Evolutionary conservation across 2,329 filamentous ascomycete genomes (phyloP).

Genomic region (Aspergillus sp.): DNA sequence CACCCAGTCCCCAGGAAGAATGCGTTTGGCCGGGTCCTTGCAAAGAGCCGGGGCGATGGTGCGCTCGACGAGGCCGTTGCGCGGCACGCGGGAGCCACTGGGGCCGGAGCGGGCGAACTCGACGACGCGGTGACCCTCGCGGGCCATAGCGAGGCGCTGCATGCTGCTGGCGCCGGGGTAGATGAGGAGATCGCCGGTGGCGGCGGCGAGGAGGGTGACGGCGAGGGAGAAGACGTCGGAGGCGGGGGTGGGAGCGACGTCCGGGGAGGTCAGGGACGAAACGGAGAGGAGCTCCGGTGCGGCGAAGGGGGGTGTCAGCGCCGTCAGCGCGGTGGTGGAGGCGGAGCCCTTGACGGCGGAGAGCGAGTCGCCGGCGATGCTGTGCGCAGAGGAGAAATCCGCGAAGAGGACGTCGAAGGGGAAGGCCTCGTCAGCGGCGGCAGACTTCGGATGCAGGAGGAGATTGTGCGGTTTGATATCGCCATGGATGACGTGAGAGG

Average conservation of each 20-base stretch:
- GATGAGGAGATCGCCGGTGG: conserved; percentile 44
- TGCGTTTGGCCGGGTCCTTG: conserved; percentile 36
- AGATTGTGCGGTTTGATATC: conserved; percentile 50
- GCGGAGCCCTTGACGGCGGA: conserved; percentile 15
- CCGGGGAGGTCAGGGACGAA: conserved; percentile 33
- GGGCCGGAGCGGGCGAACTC: conserved; percentile 38
- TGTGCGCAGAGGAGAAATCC: conserved; percentile 45
- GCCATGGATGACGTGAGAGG: conserved; percentile 43
- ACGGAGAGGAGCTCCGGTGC: conserved; percentile 44
- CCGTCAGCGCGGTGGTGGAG: conserved; percentile 30
- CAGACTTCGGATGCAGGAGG: conserved; percentile 30
- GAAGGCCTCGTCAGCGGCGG: conserved; percentile 18
- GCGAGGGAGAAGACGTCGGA: conserved; percentile 48
- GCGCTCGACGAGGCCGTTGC: conserved; percentile 40
- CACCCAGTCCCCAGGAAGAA: conserved; percentile 32
- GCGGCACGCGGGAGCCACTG: conserved; percentile 38
- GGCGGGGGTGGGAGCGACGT: conserved; percentile 32
- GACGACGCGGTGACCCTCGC: conserved; percentile 43
- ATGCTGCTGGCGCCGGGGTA: conserved; percentile 40
- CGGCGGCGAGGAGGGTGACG: conserved; percentile 44
- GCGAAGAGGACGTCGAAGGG: conserved; percentile 41
- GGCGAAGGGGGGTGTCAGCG: conserved; percentile 45
- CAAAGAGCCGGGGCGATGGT: conserved; percentile 36
- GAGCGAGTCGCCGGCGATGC: conserved; percentile 5
- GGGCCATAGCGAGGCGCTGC: conserved; percentile 43